Conservation (phyloP, 495 filamentous ascomycete species). For the Neurospora pannonica region DNA sequence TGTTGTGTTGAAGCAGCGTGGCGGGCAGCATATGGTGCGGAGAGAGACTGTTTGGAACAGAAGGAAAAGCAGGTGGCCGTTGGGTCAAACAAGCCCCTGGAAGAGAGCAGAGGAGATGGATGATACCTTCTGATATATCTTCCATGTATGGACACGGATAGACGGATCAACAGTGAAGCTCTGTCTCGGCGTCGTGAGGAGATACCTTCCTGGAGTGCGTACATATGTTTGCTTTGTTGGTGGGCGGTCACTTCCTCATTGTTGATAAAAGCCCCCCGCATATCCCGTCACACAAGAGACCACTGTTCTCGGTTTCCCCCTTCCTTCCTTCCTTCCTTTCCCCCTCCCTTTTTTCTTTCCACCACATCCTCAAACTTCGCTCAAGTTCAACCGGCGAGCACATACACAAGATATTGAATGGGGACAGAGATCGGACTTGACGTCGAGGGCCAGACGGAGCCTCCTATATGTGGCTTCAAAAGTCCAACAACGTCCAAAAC, state of each 20-base stretch:
- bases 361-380: background rate
- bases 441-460: conserved; percentile 42
- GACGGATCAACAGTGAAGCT: background rate
- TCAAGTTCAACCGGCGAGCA: background rate
- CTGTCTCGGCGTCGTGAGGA: background rate
- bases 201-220: background rate
- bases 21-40: background rate
- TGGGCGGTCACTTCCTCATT: background rate
- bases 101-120: background rate
- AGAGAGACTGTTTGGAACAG: background rate
- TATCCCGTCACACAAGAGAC: background rate
- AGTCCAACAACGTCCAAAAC: conserved; percentile 18
- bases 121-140: background rate
- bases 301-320: background rate
- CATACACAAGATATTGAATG: conserved; percentile 27
- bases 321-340: background rate
- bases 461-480: conserved; percentile 39
- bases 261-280: background rate
- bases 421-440: conserved; percentile 36
- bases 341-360: background rate
- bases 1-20: background rate
- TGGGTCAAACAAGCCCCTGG: background rate
- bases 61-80: background rate
- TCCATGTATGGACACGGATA: background rate
- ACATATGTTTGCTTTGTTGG: background rate